Evolutionary conservation across 441 rosid species (phyloP).

Genomic region (Daphne laureola): DNA sequence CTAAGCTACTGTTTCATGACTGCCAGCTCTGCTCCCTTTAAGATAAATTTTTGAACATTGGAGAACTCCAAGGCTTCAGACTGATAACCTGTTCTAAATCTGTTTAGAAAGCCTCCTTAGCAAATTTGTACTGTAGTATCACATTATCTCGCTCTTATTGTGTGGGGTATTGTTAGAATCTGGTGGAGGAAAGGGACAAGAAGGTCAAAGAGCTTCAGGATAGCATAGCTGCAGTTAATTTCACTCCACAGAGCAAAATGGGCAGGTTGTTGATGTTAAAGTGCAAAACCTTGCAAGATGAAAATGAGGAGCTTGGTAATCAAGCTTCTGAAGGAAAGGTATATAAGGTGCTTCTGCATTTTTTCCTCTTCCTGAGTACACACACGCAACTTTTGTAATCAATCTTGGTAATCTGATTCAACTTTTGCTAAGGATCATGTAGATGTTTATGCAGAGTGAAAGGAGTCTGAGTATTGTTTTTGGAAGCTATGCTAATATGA

Average conservation of each 20-base stretch:
- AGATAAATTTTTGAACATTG: too few species aligned
- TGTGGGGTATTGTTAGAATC: constrained; percentile 42
- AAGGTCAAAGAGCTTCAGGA: constrained; percentile 94
- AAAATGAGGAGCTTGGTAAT: constrained; percentile 95
- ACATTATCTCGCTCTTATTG: constrained; percentile 4
- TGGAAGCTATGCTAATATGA: too few species aligned
- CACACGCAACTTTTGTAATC: too few species aligned
- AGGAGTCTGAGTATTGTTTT: too few species aligned
- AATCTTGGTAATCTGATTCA: too few species aligned
- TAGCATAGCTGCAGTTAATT: constrained; percentile 76
- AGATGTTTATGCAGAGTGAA: too few species aligned
- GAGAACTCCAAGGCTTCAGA: too few species aligned
- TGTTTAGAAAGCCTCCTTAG: constrained; percentile 4
- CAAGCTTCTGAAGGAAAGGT: constrained; percentile 99
- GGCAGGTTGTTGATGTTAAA: constrained; percentile 98
- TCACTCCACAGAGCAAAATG: constrained; percentile 89
- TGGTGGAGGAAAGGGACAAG: constrained; percentile 95
- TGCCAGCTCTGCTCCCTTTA: too few species aligned
- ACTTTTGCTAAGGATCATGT: too few species aligned
- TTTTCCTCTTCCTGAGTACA: constrained; percentile 10
- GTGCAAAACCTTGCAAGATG: constrained; percentile 90
- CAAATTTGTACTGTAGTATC: constrained; percentile 2
- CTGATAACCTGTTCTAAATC: not conserved
- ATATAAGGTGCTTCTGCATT: constrained; percentile 11
- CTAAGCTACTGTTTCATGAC: too few species aligned